Evolutionary conservation across 116 monocot genomes (phyloP).

Genomic region (Papilionanthe hybrid): DNA sequence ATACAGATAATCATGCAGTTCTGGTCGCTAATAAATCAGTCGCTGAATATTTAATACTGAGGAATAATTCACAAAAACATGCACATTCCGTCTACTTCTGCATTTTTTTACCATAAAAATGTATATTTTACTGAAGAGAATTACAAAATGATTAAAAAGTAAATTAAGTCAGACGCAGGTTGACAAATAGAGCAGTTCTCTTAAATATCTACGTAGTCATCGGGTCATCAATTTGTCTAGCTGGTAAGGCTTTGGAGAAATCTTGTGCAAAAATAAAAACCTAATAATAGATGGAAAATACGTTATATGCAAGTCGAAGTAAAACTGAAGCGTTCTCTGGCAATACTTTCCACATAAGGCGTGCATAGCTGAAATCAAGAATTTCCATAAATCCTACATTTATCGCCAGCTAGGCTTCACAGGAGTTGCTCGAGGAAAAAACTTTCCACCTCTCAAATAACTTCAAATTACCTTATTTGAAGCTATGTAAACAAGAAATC

Average conservation of each 20-base stretch:
- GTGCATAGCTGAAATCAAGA: background rate
- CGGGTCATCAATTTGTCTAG: background rate
- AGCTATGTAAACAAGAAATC: background rate
- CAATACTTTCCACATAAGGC: background rate
- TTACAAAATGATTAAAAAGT: background rate
- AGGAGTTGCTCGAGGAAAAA: background rate
- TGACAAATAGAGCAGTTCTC: background rate
- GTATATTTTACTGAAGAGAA: background rate
- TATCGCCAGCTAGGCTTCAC: background rate
- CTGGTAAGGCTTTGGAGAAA: background rate
- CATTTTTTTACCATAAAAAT: background rate
- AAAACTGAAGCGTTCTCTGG: background rate
- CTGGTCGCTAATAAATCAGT: background rate
- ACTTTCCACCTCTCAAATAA: background rate
- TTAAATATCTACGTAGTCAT: background rate
- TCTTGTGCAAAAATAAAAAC: background rate
- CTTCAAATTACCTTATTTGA: background rate
- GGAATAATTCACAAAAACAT: background rate
- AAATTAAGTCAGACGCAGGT: background rate
- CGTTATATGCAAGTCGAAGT: background rate
- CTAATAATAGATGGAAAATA: background rate
- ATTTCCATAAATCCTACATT: background rate
- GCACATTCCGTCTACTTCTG: background rate
- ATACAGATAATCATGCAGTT: background rate
- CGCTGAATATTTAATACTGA: background rate